Percentiles rank a stretch among this genome's conserved stretches.
phyloP scores from a whole-genome alignment of 306 rosid genomes.

The Phaseolus lunatus region DNA sequence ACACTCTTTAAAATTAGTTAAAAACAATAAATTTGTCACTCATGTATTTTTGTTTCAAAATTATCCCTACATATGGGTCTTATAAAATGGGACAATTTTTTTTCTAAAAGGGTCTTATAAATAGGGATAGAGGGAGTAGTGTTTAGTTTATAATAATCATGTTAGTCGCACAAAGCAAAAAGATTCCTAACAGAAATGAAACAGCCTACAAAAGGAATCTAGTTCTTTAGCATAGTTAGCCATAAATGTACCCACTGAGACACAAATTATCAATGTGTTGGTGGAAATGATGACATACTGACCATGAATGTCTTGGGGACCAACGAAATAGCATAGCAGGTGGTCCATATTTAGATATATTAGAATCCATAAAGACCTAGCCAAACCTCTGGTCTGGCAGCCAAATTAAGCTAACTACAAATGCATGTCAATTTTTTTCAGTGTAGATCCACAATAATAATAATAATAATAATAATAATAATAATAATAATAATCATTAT shows the following conservation, averaged over 20 bases:
- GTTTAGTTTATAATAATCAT: slow-evolving; percentile 36
- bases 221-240: slow-evolving; percentile 55
- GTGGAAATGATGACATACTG: slow-evolving; percentile 62
- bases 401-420: slow-evolving; percentile 44
- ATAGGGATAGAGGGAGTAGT: no score
- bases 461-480: slow-evolving; percentile 17
- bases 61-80: no score
- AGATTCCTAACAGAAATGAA: slow-evolving; percentile 44
- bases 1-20: no score
- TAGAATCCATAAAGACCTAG: slow-evolving; percentile 37
- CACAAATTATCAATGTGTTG: slow-evolving; percentile 69
- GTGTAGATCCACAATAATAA: slow-evolving; percentile 42
- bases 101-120: no score
- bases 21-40: no score
- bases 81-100: no score
- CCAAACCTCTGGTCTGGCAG: slow-evolving; percentile 44
- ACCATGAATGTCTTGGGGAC: slow-evolving; percentile 70
- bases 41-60: no score
- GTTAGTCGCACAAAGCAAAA: slow-evolving; percentile 40
- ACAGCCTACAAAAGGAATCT: slow-evolving; percentile 40
- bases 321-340: slow-evolving; percentile 59
- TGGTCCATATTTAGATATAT: slow-evolving; percentile 58
- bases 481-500: not conserved
- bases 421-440: slow-evolving; percentile 29
- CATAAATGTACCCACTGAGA: slow-evolving; percentile 62